Conservation (phyloP, 768 basidiomycete species). For the Rhodotorula sphaerocarpa region DNA sequence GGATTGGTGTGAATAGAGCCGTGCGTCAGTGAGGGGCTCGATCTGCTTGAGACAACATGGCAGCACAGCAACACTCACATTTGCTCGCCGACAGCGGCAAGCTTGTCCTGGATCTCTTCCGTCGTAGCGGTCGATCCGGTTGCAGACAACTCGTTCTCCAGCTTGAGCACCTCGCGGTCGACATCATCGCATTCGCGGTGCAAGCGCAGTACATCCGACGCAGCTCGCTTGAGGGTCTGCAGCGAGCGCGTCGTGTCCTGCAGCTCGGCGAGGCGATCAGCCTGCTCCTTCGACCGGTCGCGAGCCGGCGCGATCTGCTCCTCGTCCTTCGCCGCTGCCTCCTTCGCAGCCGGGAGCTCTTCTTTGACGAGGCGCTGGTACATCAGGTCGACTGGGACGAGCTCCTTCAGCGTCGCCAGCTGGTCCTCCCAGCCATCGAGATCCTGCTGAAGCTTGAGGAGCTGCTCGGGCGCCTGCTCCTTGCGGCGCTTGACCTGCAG, state of each 20-base stretch:
- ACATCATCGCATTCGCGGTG: slow-evolving; percentile 49
- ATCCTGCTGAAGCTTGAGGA: slow-evolving; percentile 48
- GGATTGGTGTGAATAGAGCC: too few relatives aligned
- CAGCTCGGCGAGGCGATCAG: slow-evolving; percentile 30
- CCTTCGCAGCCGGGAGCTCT: slow-evolving; percentile 63
- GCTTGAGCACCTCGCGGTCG: slow-evolving; percentile 53
- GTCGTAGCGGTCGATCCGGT: slow-evolving; percentile 72
- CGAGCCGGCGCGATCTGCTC: slow-evolving; percentile 52
- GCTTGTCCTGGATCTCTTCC: slow-evolving; percentile 73
- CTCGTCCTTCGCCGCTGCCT: slow-evolving; percentile 56
- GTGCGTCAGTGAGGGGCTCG: slow-evolving; percentile 49
- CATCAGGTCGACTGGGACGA: slow-evolving; percentile 55
- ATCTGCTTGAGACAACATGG: background rate
- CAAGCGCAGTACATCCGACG: slow-evolving; percentile 54
- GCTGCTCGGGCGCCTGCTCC: slow-evolving; percentile 50
- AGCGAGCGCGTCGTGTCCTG: slow-evolving; percentile 47
- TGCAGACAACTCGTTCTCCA: slow-evolving; percentile 62
- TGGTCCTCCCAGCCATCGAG: slow-evolving; percentile 57
- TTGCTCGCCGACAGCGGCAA: slow-evolving; percentile 56
- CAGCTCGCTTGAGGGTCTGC: slow-evolving; percentile 55
- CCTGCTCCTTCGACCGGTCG: slow-evolving; percentile 57
- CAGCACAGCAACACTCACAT: slow-evolving; percentile 51
- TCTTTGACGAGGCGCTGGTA: slow-evolving; percentile 52
- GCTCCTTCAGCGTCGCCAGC: slow-evolving; percentile 52
- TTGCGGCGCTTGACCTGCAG: slow-evolving; percentile 59